Evolutionary conservation across 1,284 basidiomycete species (phyloP).

Genomic region (Blastosporella zonata): DNA sequence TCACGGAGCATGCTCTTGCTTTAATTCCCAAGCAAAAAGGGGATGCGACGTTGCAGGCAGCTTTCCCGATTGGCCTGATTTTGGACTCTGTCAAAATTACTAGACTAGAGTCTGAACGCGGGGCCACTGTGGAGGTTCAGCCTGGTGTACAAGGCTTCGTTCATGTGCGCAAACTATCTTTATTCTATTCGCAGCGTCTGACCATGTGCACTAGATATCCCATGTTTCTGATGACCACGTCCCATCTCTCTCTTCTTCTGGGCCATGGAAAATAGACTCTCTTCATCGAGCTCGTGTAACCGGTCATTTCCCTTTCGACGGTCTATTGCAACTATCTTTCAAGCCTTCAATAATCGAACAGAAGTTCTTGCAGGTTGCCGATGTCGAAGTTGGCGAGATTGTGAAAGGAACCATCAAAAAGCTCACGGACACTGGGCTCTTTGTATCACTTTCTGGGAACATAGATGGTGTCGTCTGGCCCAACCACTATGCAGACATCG

Average conservation of each 20-base stretch:
- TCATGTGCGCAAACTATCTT: constrained; percentile 58
- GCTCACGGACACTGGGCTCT: constrained; percentile 76
- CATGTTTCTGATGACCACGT: constrained; percentile 92
- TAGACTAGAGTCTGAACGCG: constrained; percentile 79
- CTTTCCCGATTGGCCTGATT: constrained; percentile 72
- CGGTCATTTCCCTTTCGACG: constrained; percentile 87
- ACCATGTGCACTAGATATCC: constrained; percentile 68
- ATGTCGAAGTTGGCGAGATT: constrained; percentile 82
- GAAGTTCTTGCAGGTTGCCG: constrained; percentile 82
- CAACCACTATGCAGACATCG: constrained; percentile 92
- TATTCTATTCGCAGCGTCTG: background rate
- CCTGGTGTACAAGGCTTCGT: constrained; percentile 75
- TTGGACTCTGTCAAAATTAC: constrained; percentile 73
- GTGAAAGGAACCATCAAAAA: constrained; percentile 85
- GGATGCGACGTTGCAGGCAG: constrained; percentile 44
- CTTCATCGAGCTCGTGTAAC: constrained; percentile 87
- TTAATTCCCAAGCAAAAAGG: constrained; percentile 41
- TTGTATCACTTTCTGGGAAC: constrained; percentile 81
- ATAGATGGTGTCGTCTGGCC: constrained; percentile 95
- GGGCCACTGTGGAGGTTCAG: constrained; percentile 68
- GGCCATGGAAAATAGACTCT: constrained; percentile 78
- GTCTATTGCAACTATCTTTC: constrained; percentile 83
- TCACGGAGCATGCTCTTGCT: constrained; percentile 70
- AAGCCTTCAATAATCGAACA: constrained; percentile 83
- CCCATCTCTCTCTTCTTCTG: constrained; percentile 70